Evolutionary conservation across 2,329 filamentous ascomycete genomes (phyloP).

Genomic region (Talaromyces rugulosus): DNA sequence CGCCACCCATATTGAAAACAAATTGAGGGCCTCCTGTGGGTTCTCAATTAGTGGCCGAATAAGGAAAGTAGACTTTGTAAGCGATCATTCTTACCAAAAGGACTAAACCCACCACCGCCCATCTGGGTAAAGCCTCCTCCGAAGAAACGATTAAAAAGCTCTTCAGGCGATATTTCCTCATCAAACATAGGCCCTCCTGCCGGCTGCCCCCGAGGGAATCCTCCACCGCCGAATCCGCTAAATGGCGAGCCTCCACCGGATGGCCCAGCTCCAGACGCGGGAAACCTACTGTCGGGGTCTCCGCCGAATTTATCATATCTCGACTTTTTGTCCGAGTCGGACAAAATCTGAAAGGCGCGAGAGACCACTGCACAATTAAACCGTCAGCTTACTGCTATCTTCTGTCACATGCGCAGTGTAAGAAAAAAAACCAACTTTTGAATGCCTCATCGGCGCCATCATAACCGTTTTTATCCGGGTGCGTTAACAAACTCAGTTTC

Average conservation of each 20-base stretch:
- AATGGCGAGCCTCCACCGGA: constrained; percentile 37
- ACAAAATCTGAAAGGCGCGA: constrained; percentile 86
- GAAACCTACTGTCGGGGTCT: constrained; percentile 86
- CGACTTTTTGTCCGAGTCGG: constrained; percentile 86
- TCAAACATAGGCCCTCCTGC: constrained; percentile 66
- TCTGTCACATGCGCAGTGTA: neutral
- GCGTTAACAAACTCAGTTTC: constrained; percentile 87
- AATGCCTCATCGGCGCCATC: constrained; percentile 95
- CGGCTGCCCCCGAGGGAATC: constrained; percentile 37
- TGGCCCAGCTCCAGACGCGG: constrained; percentile 42
- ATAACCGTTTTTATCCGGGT: constrained; percentile 98
- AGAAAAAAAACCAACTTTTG: constrained; percentile 59
- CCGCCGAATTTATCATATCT: constrained; percentile 86
- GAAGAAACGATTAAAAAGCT: constrained; percentile 97
- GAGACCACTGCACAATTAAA: constrained; percentile 63
- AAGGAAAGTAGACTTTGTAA: neutral
- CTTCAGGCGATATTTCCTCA: constrained; percentile 91
- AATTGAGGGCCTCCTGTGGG: constrained; percentile 68
- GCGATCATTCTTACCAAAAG: constrained; percentile 54
- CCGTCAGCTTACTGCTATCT: neutral
- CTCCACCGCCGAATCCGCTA: constrained; percentile 44
- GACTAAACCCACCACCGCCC: constrained; percentile 58
- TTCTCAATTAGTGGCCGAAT: constrained; percentile 2
- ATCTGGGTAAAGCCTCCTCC: constrained; percentile 58
- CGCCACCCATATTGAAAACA: constrained; percentile 90